Evolutionary conservation across 768 basidiomycete species (phyloP).

Genomic region (Auricularia sp.): DNA sequence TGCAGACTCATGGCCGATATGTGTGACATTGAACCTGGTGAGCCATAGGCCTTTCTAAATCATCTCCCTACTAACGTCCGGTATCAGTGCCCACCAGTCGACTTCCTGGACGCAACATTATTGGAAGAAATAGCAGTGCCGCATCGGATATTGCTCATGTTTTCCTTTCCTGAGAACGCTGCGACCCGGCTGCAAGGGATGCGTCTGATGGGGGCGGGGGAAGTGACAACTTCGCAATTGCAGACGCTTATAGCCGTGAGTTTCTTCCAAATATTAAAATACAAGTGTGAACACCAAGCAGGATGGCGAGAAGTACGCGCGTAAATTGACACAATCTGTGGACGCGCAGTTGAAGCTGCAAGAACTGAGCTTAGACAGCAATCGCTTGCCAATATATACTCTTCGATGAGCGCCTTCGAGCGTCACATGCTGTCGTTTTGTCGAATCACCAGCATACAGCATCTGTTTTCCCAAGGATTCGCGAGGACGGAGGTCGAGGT

Average conservation of each 20-base stretch:
- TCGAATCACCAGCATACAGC: no score
- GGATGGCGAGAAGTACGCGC: constrained; percentile 60
- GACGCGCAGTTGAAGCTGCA: constrained; percentile 23
- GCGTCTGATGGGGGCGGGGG: constrained; percentile 52
- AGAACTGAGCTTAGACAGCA: not conserved
- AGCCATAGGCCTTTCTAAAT: constrained; percentile 15
- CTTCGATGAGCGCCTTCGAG: not conserved
- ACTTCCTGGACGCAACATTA: constrained; percentile 65
- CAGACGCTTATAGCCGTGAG: constrained; percentile 46
- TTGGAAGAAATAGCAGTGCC: constrained; percentile 64
- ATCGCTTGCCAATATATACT: not conserved
- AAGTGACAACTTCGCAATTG: constrained; percentile 39
- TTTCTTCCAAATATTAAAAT: not conserved
- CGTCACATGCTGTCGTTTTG: no score
- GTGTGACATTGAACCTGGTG: constrained; percentile 70
- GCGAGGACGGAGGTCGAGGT: not conserved
- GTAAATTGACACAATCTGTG: constrained; percentile 42
- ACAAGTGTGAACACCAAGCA: constrained; percentile 16
- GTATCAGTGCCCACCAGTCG: constrained; percentile 29
- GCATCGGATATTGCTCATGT: constrained; percentile 49
- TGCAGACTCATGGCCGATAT: constrained; percentile 61
- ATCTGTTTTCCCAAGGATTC: no score
- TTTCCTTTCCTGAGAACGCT: constrained; percentile 40
- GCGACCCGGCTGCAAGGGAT: constrained; percentile 46
- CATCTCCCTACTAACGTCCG: not conserved